Percentiles rank a stretch among this genome's conserved stretches.
phyloP scores from a whole-genome alignment of 1,284 basidiomycete genomes.

The Bondarzewia mesenterica region DNA sequence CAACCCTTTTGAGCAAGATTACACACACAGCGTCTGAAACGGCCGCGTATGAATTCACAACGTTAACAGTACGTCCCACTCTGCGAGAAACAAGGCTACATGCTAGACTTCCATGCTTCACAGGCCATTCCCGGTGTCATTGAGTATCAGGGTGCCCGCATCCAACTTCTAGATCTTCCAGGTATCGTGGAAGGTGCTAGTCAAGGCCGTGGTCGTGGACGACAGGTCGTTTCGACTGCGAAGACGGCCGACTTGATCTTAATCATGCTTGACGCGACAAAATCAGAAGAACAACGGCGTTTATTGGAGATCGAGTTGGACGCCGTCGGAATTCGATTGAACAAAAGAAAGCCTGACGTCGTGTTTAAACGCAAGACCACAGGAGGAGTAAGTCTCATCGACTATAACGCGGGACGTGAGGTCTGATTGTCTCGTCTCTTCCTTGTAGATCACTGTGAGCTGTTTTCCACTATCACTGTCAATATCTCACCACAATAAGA shows the following conservation, averaged over 20 bases:
- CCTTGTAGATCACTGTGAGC: constrained; percentile 35
- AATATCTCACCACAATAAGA: not conserved
- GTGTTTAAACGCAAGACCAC: constrained; percentile 82
- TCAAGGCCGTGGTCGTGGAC: constrained; percentile 87
- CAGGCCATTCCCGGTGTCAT: constrained; percentile 92
- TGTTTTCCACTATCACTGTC: constrained; percentile 4
- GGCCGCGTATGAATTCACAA: constrained; percentile 96
- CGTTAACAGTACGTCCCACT: constrained; percentile 58
- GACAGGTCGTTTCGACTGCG: constrained; percentile 92
- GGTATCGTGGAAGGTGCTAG: constrained; percentile 98
- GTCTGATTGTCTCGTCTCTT: too few species aligned
- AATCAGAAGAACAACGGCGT: constrained; percentile 86
- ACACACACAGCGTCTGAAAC: constrained; percentile 87
- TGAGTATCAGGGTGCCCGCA: constrained; percentile 88
- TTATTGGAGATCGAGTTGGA: constrained; percentile 91
- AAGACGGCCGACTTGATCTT: constrained; percentile 96
- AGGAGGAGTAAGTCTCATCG: constrained; percentile 65
- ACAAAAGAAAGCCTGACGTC: constrained; percentile 84
- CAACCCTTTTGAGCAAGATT: constrained; percentile 85
- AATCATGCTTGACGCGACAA: constrained; percentile 95
- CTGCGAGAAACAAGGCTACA: constrained; percentile 4
- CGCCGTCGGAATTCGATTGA: constrained; percentile 92
- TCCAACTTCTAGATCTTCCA: constrained; percentile 92
- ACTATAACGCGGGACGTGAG: too few species aligned
- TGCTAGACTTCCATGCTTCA: constrained; percentile 1